A percentile compares a stretch with the other conserved stretches of the same genome.
Evolutionary conservation across 768 basidiomycete species (phyloP).

Genomic region (Lactarius akahatsu): DNA sequence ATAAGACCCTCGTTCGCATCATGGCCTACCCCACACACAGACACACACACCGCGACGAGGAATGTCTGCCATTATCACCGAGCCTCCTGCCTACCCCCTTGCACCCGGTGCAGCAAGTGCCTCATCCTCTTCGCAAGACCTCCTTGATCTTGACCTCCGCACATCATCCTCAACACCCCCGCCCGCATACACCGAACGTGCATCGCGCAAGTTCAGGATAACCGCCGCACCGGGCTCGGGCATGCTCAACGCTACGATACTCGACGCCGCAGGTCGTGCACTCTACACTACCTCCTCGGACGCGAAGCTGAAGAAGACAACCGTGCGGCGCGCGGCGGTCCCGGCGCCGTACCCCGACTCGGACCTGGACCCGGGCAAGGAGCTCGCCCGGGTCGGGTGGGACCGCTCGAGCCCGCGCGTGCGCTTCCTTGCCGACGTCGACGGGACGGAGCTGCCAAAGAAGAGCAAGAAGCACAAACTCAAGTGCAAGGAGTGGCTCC

Average conservation of each 20-base stretch:
- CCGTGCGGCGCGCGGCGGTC: conserved; percentile 9
- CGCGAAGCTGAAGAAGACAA: conserved; percentile 24
- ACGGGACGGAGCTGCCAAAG: not conserved
- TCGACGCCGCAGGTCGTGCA: conserved; percentile 8
- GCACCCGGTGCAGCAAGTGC: not conserved
- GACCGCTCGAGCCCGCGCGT: conserved; percentile 23
- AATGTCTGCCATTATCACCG: not conserved
- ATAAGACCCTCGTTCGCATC: conserved; percentile 13
- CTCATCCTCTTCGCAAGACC: not conserved
- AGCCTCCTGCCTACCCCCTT: conserved; percentile 19
- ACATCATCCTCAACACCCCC: conserved; percentile 18
- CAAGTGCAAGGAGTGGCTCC: conserved; percentile 25
- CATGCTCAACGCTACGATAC: conserved; percentile 22
- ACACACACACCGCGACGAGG: not conserved
- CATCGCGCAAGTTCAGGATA: conserved; percentile 13
- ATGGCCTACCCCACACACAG: not conserved
- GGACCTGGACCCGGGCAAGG: not conserved
- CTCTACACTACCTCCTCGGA: conserved; percentile 19
- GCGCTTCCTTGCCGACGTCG: conserved; percentile 6
- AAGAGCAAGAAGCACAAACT: conserved; percentile 18
- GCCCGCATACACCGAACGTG: conserved; percentile 20
- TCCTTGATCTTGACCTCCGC: conserved; percentile 1
- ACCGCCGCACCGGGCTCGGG: conserved; percentile 17
- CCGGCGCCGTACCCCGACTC: not conserved
- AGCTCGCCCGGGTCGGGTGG: conserved; percentile 20